phyloP scores from a whole-genome alignment of 1,139 yeast species.

The Yamadazyma conglobata region DNA sequence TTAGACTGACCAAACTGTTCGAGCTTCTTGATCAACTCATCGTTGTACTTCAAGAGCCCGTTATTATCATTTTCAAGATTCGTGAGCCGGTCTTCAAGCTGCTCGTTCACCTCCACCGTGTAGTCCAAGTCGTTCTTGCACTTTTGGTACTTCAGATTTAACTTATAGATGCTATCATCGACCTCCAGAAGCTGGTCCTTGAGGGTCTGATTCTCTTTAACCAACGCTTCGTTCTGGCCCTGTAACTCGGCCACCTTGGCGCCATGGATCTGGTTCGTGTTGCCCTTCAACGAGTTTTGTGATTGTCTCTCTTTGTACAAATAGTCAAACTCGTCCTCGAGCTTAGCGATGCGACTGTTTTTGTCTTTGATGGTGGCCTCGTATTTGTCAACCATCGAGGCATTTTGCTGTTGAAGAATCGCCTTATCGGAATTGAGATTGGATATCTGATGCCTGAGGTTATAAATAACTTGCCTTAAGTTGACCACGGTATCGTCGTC shows the following conservation, averaged over 20 bases:
- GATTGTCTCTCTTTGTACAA: slow-evolving; percentile 55
- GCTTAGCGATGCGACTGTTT: slow-evolving; percentile 27
- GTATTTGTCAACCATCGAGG: slow-evolving; percentile 23
- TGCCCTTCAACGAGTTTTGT: slow-evolving; percentile 49
- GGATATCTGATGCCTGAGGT: slow-evolving; percentile 21
- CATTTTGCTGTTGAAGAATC: slow-evolving; percentile 32
- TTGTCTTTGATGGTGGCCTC: slow-evolving; percentile 30
- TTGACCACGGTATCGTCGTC: slow-evolving; percentile 14
- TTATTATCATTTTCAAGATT: slow-evolving; percentile 20
- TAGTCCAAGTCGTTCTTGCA: slow-evolving; percentile 29
- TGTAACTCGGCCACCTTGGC: slow-evolving; percentile 38
- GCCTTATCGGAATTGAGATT: slow-evolving; percentile 29
- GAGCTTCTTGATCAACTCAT: slow-evolving; percentile 49
- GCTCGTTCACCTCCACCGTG: slow-evolving; percentile 27
- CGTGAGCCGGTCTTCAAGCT: slow-evolving; percentile 24
- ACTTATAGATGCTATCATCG: slow-evolving; percentile 19
- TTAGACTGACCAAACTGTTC: slow-evolving; percentile 13
- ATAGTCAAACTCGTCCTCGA: slow-evolving; percentile 54
- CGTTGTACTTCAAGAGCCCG: slow-evolving; percentile 30
- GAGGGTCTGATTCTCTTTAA: slow-evolving; percentile 17
- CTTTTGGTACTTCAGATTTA: slow-evolving; percentile 23
- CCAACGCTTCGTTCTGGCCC: slow-evolving; percentile 19
- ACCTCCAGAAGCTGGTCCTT: slow-evolving; percentile 22
- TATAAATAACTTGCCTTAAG: slow-evolving; percentile 20
- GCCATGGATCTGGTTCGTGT: slow-evolving; percentile 43